These are phyloP conservation scores for Starmera amethionina DNA, from an alignment of 805 yeast genomes.

Conservation along the genomic window DNA sequence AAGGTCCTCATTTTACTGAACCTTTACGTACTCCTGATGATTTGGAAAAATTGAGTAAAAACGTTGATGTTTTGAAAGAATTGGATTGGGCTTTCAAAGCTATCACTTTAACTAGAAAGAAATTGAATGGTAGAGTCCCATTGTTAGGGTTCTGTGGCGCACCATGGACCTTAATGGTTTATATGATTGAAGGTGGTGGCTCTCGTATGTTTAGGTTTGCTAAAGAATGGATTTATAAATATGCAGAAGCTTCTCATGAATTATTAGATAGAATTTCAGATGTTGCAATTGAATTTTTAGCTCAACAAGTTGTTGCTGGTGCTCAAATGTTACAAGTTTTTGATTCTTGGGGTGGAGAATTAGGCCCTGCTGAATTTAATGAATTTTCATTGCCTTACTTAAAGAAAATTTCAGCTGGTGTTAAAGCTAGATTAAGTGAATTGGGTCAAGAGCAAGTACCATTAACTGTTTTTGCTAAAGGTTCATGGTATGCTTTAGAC, in stretches of 20 bases:
- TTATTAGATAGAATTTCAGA: slow-evolving; percentile 74
- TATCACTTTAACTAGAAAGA: slow-evolving; percentile 82
- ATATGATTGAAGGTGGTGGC: slow-evolving; percentile 98
- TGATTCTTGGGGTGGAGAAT: slow-evolving; percentile 97
- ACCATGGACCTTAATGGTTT: slow-evolving; percentile 94
- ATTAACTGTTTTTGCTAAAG: slow-evolving; percentile 85
- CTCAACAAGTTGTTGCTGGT: slow-evolving; percentile 93
- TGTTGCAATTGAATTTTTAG: slow-evolving; percentile 84
- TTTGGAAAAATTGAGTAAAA: slow-evolving; percentile 43
- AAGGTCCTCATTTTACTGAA: slow-evolving; percentile 86
- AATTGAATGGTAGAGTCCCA: slow-evolving; percentile 86
- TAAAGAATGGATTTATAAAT: slow-evolving; percentile 83
- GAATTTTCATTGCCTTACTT: slow-evolving; percentile 88
- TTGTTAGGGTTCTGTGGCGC: slow-evolving; percentile 94
- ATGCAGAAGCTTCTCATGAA: slow-evolving; percentile 60
- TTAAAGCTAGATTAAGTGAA: slow-evolving; percentile 62
- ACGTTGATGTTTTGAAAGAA: slow-evolving; percentile 65
- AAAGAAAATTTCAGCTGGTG: slow-evolving; percentile 57
- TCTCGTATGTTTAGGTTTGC: slow-evolving; percentile 85
- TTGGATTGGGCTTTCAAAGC: slow-evolving; percentile 93
- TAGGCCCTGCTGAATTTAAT: slow-evolving; percentile 80
- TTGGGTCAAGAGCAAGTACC: slow-evolving; percentile 72
- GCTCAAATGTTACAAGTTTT: slow-evolving; percentile 97
- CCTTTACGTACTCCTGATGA: slow-evolving; percentile 76
- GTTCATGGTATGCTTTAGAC: slow-evolving; percentile 95